phyloP scores from a whole-genome alignment of 2,329 filamentous ascomycete genomes.

The Hymenoscyphus salicellus region DNA sequence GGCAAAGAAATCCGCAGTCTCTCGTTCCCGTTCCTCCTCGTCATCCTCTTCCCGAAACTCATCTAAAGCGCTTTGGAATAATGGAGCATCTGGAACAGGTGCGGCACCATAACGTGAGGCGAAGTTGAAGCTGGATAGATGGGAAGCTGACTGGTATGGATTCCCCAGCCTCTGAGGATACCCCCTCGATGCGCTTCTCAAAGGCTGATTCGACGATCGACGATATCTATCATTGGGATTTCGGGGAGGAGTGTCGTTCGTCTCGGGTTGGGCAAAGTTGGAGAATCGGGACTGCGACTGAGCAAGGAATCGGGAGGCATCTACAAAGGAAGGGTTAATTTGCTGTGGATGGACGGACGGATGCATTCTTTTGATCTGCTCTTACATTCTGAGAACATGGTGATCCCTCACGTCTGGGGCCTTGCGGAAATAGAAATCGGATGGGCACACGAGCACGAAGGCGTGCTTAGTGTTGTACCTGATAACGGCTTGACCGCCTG shows the following conservation, averaged over 20 bases:
- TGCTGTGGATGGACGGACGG: not conserved
- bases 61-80: conserved; percentile 91
- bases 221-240: conserved; percentile 36
- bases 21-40: conserved; percentile 82
- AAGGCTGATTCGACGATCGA: conserved; percentile 27
- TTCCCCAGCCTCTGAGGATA: conserved; percentile 52
- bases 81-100: conserved; percentile 74
- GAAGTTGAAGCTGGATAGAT: conserved; percentile 65
- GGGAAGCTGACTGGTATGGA: conserved; percentile 72
- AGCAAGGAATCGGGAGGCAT: conserved; percentile 93
- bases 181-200: conserved; percentile 28
- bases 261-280: conserved; percentile 62
- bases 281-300: conserved; percentile 92
- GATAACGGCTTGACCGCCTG: conserved; percentile 13
- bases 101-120: conserved; percentile 68
- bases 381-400: conserved; percentile 39
- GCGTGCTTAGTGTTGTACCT: conserved; percentile 8
- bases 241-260: conserved; percentile 40
- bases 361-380: conserved; percentile 4
- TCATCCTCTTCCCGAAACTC: conserved; percentile 93
- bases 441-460: conserved; percentile 7
- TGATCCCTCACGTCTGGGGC: conserved; percentile 12
- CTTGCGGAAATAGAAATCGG: conserved; percentile 6
- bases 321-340: conserved; percentile 45
- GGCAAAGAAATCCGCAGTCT: conserved; percentile 91